phyloP scores from a whole-genome alignment of 2,329 filamentous ascomycete genomes.

The Penicillium sp. region DNA sequence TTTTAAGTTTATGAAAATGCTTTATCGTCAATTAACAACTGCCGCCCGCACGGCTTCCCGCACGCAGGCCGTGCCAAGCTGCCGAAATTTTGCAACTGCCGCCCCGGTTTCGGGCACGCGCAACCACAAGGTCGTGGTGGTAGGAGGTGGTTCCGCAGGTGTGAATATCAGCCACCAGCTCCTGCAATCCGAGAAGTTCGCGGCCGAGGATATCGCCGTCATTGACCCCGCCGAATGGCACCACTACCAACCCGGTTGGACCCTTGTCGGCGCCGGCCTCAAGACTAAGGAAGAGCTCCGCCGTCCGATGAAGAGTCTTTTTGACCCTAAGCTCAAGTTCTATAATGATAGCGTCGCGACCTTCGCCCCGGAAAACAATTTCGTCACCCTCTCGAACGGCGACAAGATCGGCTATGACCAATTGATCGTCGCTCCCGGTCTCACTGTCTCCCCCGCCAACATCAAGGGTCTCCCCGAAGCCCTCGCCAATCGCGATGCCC shows the following conservation, averaged over 20 bases:
- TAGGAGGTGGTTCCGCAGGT: slow-evolving; percentile 67
- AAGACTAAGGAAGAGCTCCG: slow-evolving; percentile 62
- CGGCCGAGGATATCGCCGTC: slow-evolving; percentile 61
- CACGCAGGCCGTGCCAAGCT: slow-evolving; percentile 16
- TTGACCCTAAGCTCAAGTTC: slow-evolving; percentile 62
- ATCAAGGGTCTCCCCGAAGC: slow-evolving; percentile 60
- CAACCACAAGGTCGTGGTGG: slow-evolving; percentile 64
- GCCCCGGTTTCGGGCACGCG: slow-evolving; percentile 37
- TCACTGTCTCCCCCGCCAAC: slow-evolving; percentile 52
- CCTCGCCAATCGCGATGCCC: slow-evolving; percentile 48
- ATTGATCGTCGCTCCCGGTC: slow-evolving; percentile 61
- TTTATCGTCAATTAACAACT: slow-evolving; percentile 24
- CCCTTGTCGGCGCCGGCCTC: slow-evolving; percentile 65
- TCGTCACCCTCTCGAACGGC: slow-evolving; percentile 56
- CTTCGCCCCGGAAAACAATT: slow-evolving; percentile 59
- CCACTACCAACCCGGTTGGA: slow-evolving; percentile 70
- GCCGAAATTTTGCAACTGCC: slow-evolving; percentile 30
- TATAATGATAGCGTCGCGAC: slow-evolving; percentile 55
- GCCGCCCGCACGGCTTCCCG: slow-evolving; percentile 18
- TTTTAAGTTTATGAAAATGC: slow-evolving; percentile 19
- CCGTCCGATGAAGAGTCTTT: slow-evolving; percentile 50
- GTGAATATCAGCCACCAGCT: slow-evolving; percentile 67
- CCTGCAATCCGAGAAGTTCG: slow-evolving; percentile 58
- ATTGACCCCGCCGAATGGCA: slow-evolving; percentile 64
- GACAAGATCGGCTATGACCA: slow-evolving; percentile 62